Evolutionary conservation across 2,329 filamentous ascomycete genomes (phyloP).

Genomic region (Ophiostoma quercus): DNA sequence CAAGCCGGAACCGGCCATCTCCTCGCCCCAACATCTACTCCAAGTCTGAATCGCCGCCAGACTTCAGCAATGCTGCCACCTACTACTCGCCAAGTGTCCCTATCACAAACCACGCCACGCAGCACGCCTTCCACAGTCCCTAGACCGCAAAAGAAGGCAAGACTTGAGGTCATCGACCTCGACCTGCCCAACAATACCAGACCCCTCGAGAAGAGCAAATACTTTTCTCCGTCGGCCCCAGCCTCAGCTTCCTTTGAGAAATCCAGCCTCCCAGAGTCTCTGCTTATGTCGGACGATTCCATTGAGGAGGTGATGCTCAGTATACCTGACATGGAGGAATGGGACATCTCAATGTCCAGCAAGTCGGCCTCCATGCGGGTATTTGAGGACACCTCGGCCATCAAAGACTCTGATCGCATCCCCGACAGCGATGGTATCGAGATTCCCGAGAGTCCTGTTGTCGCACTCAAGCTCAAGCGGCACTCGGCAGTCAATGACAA

Average conservation of each 20-base stretch:
- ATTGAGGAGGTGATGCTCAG: slow-evolving; percentile 50
- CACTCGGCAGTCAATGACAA: not conserved
- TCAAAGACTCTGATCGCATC: slow-evolving; percentile 16
- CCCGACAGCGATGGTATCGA: slow-evolving; percentile 24
- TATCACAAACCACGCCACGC: slow-evolving; percentile 2
- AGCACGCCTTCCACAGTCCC: slow-evolving; percentile 8
- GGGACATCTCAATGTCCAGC: slow-evolving; percentile 36
- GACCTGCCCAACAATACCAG: slow-evolving; percentile 16
- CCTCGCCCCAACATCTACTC: not conserved
- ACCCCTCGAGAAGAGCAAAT: slow-evolving; percentile 46
- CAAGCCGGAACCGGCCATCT: slow-evolving; percentile 13
- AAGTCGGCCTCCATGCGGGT: slow-evolving; percentile 32
- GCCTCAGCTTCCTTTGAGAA: not conserved
- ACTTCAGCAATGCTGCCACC: slow-evolving; percentile 18
- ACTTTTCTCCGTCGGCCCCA: slow-evolving; percentile 40
- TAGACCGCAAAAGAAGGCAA: slow-evolving; percentile 53
- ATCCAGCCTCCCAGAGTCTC: slow-evolving; percentile 36
- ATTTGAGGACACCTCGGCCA: slow-evolving; percentile 39
- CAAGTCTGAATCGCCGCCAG: slow-evolving; percentile 18
- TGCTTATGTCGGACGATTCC: slow-evolving; percentile 53
- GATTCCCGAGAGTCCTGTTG: slow-evolving; percentile 24
- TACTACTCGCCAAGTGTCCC: slow-evolving; percentile 12
- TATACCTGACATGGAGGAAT: slow-evolving; percentile 49
- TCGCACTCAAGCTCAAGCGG: not conserved
- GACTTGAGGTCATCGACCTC: slow-evolving; percentile 46